phyloP scores from a whole-genome alignment of 371 early-diverging fungal genomes.

The Choanephora cucurbitarum region DNA sequence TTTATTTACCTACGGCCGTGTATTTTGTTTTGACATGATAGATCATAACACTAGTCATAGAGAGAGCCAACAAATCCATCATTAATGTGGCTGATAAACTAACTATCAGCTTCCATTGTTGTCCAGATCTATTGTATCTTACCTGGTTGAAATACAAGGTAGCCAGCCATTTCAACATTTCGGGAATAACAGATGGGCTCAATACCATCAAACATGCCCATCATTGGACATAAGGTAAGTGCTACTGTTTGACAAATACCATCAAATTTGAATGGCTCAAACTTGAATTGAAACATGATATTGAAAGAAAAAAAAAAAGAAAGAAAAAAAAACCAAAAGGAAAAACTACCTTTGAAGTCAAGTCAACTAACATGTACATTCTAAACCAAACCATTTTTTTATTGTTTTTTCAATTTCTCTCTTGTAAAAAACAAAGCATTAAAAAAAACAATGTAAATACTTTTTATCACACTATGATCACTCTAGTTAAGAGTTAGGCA shows the following conservation, averaged over 20 bases:
- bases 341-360: no score
- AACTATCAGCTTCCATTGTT: no score
- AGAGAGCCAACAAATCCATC: slow-evolving; percentile 74
- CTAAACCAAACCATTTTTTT: no score
- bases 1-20: slow-evolving; percentile 81
- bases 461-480: no score
- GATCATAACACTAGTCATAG: slow-evolving; percentile 91
- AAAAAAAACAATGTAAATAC: neutral
- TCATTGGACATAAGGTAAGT: slow-evolving; percentile 85
- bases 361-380: no score
- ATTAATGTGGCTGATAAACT: slow-evolving; percentile 61
- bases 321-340: no score
- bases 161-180: slow-evolving; percentile 78
- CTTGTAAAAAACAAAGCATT: no score
- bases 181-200: slow-evolving; percentile 93
- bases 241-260: slow-evolving; percentile 81
- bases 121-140: slow-evolving; percentile 6
- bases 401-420: no score
- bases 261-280: slow-evolving; percentile 68
- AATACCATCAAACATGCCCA: slow-evolving; percentile 71
- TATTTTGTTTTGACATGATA: slow-evolving; percentile 88
- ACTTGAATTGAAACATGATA: slow-evolving; percentile 32
- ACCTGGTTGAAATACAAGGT: slow-evolving; percentile 89
- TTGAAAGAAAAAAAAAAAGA: slow-evolving; percentile 6
- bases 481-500: no score